Evolutionary conservation across 2,329 filamentous ascomycete species (phyloP).

Genomic region (Monilinia laxa): DNA sequence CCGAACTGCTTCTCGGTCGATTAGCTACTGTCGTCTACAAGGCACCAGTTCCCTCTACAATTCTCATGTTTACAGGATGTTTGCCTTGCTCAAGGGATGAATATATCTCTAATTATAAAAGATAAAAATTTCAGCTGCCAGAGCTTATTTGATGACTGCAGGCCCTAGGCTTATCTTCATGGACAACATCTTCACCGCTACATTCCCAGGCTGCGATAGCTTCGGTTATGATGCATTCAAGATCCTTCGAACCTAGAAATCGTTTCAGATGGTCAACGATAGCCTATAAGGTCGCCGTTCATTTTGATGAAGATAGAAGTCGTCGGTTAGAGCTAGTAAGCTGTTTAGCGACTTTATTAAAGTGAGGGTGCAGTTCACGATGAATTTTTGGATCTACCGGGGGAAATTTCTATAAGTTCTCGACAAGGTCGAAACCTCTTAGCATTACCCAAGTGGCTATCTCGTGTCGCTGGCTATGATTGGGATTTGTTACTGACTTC

Average conservation of each 20-base stretch:
- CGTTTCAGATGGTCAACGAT: neutral
- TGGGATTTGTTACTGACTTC: neutral
- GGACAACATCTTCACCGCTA: slow-evolving; percentile 3
- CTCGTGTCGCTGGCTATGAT: neutral
- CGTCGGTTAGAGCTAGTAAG: neutral
- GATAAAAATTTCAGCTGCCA: neutral
- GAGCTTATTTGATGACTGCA: slow-evolving; percentile 11
- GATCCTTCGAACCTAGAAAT: neutral
- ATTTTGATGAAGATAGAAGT: neutral
- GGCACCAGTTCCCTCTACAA: neutral
- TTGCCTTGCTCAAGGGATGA: too few relatives aligned
- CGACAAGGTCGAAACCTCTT: neutral
- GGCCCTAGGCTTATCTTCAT: slow-evolving; percentile 1
- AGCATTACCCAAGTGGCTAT: neutral
- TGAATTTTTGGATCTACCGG: neutral
- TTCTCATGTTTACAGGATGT: neutral
- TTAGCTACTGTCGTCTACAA: neutral
- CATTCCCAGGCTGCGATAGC: neutral
- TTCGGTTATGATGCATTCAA: too few relatives aligned
- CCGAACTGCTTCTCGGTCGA: neutral
- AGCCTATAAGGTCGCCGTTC: neutral
- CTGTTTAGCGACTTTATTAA: neutral
- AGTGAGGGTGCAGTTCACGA: neutral
- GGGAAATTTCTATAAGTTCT: neutral
- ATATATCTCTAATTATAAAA: neutral